These are phyloP conservation scores for Penicillium egyptiacum DNA, from an alignment of 495 filamentous ascomycete species.

Conservation along the genomic window DNA sequence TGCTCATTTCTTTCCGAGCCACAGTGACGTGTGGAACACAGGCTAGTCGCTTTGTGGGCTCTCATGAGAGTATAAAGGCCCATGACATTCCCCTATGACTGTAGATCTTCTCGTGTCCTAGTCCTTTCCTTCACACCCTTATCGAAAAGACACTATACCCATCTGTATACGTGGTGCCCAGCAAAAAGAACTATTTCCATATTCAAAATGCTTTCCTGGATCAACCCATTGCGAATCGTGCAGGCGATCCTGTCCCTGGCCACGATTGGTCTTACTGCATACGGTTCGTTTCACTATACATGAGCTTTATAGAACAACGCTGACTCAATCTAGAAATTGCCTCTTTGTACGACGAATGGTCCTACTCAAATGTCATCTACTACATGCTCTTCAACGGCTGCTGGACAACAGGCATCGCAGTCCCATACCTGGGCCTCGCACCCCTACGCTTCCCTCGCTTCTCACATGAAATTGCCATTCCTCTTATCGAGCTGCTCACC, in stretches of 20 bases:
- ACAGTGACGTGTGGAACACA: constrained; percentile 2
- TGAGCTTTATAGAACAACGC: neutral
- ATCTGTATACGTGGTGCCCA: neutral
- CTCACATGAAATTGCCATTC: constrained; percentile 50
- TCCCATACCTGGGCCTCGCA: constrained; percentile 61
- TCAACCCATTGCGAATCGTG: constrained; percentile 55
- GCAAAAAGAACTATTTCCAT: neutral
- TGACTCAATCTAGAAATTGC: constrained; percentile 20
- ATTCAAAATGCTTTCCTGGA: constrained; percentile 28
- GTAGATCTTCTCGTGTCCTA: constrained; percentile 1
- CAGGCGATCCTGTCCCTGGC: constrained; percentile 62
- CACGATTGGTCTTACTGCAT: constrained; percentile 63
- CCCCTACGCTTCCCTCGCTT: constrained; percentile 54
- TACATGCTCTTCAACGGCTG: constrained; percentile 69
- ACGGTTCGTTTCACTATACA: constrained; percentile 48
- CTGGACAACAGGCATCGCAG: constrained; percentile 60
- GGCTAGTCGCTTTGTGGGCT: constrained; percentile 5
- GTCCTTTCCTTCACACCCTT: neutral
- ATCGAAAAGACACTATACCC: neutral
- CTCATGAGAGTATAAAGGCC: constrained; percentile 7
- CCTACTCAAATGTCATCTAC: constrained; percentile 42
- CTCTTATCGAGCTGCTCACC: constrained; percentile 24
- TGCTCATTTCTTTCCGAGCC: neutral
- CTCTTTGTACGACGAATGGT: constrained; percentile 31
- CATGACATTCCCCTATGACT: constrained; percentile 1